Percentiles rank a stretch among this genome's conserved stretches.
These are phyloP conservation scores for Dalechampia spathulata DNA, from an alignment of 441 rosid genomes.

Conservation along the genomic window DNA sequence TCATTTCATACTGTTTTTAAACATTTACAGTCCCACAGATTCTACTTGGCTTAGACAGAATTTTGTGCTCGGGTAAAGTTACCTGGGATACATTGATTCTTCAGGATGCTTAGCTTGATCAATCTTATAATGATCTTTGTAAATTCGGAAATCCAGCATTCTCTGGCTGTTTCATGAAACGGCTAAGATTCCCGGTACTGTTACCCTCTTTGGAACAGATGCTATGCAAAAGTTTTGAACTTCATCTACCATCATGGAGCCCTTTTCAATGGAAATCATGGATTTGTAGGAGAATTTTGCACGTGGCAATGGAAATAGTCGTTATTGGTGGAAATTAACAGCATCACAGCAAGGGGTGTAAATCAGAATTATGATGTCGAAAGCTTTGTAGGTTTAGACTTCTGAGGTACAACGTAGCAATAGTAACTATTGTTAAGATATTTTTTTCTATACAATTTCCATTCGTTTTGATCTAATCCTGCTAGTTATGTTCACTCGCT, in stretches of 20 bases:
- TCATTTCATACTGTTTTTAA: too few species aligned
- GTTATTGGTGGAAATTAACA: conserved; percentile 12
- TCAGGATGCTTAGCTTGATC: conserved; percentile 17
- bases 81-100: conserved; percentile 14
- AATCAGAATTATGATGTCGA: conserved; percentile 28
- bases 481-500: not conserved
- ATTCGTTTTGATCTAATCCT: conserved; percentile 14
- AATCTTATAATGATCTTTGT: conserved; percentile 23
- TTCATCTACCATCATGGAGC: conserved; percentile 20
- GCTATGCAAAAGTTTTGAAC: conserved; percentile 31
- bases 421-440: conserved; percentile 20
- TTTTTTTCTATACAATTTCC: conserved; percentile 11
- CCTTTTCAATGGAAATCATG: conserved; percentile 13
- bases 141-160: conserved; percentile 24
- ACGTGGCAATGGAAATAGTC: conserved; percentile 15
- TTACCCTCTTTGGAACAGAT: conserved; percentile 17
- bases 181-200: conserved; percentile 13
- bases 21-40: conserved; percentile 19
- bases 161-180: conserved; percentile 16
- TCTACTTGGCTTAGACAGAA: conserved; percentile 17
- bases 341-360: conserved; percentile 14
- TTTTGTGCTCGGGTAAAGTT: conserved; percentile 20
- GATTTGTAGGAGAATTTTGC: conserved; percentile 17
- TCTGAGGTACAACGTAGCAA: conserved; percentile 21
- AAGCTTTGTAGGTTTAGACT: conserved; percentile 41